Evolutionary conservation across 139 green algal genomes (phyloP).

Genomic region (Auxenochlorella protothecoides): DNA sequence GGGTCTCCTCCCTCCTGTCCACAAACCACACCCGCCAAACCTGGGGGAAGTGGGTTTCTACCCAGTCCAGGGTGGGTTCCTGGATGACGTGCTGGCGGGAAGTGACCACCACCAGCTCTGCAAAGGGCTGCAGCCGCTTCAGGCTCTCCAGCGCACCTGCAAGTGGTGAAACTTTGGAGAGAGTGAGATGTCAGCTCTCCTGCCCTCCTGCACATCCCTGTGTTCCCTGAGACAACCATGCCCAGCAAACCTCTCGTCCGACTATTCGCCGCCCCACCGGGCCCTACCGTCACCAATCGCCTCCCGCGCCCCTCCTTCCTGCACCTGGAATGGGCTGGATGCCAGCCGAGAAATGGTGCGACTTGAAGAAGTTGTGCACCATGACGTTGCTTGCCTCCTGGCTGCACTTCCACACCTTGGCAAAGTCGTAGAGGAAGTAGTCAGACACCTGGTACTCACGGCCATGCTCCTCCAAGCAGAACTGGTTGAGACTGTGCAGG

Average conservation of each 20-base stretch:
- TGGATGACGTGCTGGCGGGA: slow-evolving; percentile 85
- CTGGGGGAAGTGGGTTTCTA: slow-evolving; percentile 66
- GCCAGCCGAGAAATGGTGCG: slow-evolving; percentile 70
- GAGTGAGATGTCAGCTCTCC: too few relatives aligned
- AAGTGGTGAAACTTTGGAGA: not conserved
- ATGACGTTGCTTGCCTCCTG: slow-evolving; percentile 71
- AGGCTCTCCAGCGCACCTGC: slow-evolving; percentile 67
- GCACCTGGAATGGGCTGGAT: slow-evolving; percentile 79
- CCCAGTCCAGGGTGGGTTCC: slow-evolving; percentile 75
- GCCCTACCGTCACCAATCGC: too few relatives aligned
- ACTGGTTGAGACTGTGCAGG: slow-evolving; percentile 69
- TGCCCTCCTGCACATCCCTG: too few relatives aligned
- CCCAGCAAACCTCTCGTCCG: too few relatives aligned
- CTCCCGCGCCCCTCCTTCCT: too few relatives aligned
- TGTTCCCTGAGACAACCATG: too few relatives aligned
- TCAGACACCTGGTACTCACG: slow-evolving; percentile 61
- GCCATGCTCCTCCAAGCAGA: slow-evolving; percentile 62
- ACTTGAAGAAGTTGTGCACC: slow-evolving; percentile 93
- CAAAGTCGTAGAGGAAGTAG: slow-evolving; percentile 88
- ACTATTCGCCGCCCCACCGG: too few relatives aligned
- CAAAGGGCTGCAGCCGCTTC: slow-evolving; percentile 36
- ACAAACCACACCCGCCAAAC: slow-evolving; percentile 13
- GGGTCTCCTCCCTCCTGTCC: not conserved
- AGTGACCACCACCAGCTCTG: slow-evolving; percentile 83
- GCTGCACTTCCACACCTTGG: slow-evolving; percentile 80